Conservation (phyloP, 208 protist species). For the Trypanosoma caninum region DNA sequence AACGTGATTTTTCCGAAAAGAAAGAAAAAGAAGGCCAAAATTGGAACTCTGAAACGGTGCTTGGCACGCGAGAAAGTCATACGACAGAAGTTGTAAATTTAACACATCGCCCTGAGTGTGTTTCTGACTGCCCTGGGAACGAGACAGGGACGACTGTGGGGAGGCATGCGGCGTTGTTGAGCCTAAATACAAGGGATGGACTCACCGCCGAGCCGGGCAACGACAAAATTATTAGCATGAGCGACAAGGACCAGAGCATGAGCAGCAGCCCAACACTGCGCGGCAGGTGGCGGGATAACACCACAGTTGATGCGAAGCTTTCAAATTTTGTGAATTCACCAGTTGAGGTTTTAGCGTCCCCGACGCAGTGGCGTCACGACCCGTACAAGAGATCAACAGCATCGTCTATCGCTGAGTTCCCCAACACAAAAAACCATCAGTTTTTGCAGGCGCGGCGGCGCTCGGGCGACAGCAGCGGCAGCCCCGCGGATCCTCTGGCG, state of each 20-base stretch:
- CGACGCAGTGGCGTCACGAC: slow-evolving; percentile 17
- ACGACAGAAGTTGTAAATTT: too few species aligned
- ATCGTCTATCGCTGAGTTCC: not conserved
- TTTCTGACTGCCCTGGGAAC: too few species aligned
- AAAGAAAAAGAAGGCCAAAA: too few species aligned
- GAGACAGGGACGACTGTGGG: too few species aligned
- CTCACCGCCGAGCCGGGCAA: not conserved
- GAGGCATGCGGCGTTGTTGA: too few species aligned
- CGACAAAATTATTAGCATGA: not conserved
- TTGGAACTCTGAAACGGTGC: too few species aligned
- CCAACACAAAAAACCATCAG: not conserved
- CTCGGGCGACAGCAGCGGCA: not conserved
- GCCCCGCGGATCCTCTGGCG: too few species aligned
- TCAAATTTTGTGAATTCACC: not conserved
- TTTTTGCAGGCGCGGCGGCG: not conserved
- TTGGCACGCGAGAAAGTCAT: too few species aligned
- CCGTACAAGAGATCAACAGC: not conserved
- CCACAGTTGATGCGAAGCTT: not conserved
- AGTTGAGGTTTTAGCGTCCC: not conserved
- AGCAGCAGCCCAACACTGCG: not conserved
- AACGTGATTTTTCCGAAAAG: too few species aligned
- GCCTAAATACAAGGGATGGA: too few species aligned
- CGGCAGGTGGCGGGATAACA: not conserved
- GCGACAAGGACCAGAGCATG: not conserved
- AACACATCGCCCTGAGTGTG: too few species aligned